Base-by-base conservation (phyloP, 805 yeast species). In the Lipomyces chichibuensis region DNA sequence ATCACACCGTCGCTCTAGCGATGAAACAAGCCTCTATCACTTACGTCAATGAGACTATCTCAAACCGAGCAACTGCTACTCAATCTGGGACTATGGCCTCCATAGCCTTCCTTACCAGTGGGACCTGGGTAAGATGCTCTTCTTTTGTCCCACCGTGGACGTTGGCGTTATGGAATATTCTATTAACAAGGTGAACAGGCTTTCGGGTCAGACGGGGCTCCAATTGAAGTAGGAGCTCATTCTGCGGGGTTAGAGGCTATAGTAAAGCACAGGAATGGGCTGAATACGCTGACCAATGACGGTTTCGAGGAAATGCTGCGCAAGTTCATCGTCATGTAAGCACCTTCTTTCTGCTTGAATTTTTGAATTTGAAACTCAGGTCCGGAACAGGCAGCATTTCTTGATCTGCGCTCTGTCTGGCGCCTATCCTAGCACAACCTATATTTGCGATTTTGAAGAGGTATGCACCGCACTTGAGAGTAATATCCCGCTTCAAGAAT, bases 221-320 rank as follows among this genome's bases (percentile, higher is more conserved):
- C 46, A 39, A 39, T 14, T 39, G 46, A 39, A 39, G 46, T 39
- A 39, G 46, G 46, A 39, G 46, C 46, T 39, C 46, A 39, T 39
- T 39, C 46, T 39, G 46, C 46, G 46, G 46, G 46, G 46, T 39
- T 39, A 39, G 46, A 39, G 46, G 46, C 46, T 39, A 39, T 39
- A 39, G 46, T 39, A 39, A 39, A 13, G 46, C 46, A 39, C 46
- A 39, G 46, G 46, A 39, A 39, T 39, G 46, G 46, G 46, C 46
- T 39, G 46, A 39, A 39, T 39, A 39, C 46, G 46, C 46, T 39
- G 46, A 39, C 46, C 46, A 39, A 39, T 17, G 46, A 39, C 20
- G 46, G 46, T 39, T 39, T 39, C 46, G 46, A 39, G 46, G 20
- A 39, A 39, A 39, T 39, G 6, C 46, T 39, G 46, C 46, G 46